These are phyloP conservation scores for Antitrichia curtipendula DNA, from an alignment of 225 moss, liverwort and hornwort species.

Conservation along the genomic window DNA sequence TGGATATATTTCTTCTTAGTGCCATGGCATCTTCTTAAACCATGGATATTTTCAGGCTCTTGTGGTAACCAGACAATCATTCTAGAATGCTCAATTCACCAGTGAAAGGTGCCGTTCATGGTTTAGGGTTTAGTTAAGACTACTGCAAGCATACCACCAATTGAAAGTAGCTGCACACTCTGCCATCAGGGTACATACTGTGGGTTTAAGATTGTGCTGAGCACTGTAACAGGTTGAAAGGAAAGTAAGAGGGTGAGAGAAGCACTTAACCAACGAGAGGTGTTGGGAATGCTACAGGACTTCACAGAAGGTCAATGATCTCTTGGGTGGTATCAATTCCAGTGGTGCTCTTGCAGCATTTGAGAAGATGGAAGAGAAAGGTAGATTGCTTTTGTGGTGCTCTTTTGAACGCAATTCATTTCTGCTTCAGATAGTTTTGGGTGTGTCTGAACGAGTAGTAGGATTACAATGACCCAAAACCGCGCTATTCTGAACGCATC, in stretches of 20 bases:
- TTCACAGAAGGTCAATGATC: slow-evolving; percentile 96
- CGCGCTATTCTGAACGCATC: not conserved
- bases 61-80: not conserved
- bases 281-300: slow-evolving; percentile 45
- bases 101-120: not conserved
- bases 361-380: slow-evolving; percentile 99
- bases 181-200: not conserved
- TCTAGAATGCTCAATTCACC: not conserved
- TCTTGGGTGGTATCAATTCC: slow-evolving; percentile 84
- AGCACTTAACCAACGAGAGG: not conserved
- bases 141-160: not conserved
- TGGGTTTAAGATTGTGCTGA: not conserved
- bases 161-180: not conserved
- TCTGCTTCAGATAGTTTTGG: not conserved
- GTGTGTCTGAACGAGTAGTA: not conserved
- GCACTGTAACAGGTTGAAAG: not conserved
- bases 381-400: slow-evolving; percentile 3
- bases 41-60: no score
- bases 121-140: not conserved
- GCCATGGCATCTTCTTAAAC: not conserved
- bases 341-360: slow-evolving; percentile 96
- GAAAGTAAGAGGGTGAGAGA: not conserved
- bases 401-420: not conserved
- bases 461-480: not conserved
- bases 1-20: not conserved